A percentile compares a stretch with the other conserved stretches of the same genome.
Evolutionary conservation across 441 rosid genomes (phyloP).

Genomic region (Eruca vesicaria): DNA sequence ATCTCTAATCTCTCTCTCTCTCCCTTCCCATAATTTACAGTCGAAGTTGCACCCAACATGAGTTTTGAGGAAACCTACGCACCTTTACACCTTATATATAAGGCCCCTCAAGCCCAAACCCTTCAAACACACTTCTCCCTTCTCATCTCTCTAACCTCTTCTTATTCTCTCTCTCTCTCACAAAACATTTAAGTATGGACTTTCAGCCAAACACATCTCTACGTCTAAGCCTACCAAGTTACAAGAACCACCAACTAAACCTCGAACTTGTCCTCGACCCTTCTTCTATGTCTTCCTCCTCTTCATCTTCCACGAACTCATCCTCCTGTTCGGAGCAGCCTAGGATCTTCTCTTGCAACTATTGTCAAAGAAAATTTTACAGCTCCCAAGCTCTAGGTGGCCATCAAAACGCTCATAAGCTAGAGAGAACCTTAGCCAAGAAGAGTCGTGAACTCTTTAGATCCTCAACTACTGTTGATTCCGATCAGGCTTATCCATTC

Average conservation of each 20-base stretch:
- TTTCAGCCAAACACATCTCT: slow-evolving; percentile 69
- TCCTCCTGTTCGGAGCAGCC: slow-evolving; percentile 41
- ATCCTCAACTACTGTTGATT: slow-evolving; percentile 40
- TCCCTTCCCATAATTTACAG: slow-evolving; percentile 33
- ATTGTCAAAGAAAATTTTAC: slow-evolving; percentile 84
- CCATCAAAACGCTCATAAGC: slow-evolving; percentile 95
- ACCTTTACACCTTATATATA: slow-evolving; percentile 38
- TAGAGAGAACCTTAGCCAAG: slow-evolving; percentile 87
- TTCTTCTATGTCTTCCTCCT: slow-evolving; percentile 48
- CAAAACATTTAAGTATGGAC: slow-evolving; percentile 44
- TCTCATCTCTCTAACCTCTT: slow-evolving; percentile 14
- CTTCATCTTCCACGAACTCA: slow-evolving; percentile 46
- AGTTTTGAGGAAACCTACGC: slow-evolving; percentile 44
- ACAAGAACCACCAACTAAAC: slow-evolving; percentile 47
- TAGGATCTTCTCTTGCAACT: slow-evolving; percentile 80
- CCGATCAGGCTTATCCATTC: slow-evolving; percentile 26
- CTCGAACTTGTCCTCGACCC: slow-evolving; percentile 75
- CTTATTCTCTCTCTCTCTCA: neutral
- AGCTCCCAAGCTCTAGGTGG: slow-evolving; percentile 99
- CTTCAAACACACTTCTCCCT: slow-evolving; percentile 24
- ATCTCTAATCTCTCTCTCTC: slow-evolving; percentile 27
- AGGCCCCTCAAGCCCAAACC: slow-evolving; percentile 26
- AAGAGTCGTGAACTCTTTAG: slow-evolving; percentile 68
- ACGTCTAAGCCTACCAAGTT: slow-evolving; percentile 50
- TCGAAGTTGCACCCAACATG: slow-evolving; percentile 41